phyloP scores from a whole-genome alignment of 2,329 filamentous ascomycete genomes.

The Curvularia eragrostidis region DNA sequence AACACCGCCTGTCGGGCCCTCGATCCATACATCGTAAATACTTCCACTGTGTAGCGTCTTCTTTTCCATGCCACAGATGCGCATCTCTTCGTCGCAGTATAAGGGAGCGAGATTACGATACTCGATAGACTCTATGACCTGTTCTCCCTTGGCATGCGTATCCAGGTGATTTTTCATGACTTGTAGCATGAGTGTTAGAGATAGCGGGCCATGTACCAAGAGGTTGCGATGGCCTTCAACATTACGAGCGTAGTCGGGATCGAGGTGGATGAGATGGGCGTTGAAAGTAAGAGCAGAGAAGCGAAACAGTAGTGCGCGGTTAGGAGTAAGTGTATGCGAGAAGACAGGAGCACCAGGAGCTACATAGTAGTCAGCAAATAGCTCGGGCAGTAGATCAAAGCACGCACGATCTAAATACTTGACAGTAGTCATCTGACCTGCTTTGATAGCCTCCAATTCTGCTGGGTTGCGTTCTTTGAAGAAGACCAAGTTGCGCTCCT shows the following conservation, averaged over 20 bases:
- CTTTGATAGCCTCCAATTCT: constrained; percentile 42
- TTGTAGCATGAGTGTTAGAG: constrained; percentile 76
- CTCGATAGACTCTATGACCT: constrained; percentile 64
- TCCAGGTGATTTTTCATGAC: constrained; percentile 57
- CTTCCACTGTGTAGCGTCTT: constrained; percentile 26
- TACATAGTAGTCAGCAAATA: constrained; percentile 35
- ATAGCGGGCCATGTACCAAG: constrained; percentile 87
- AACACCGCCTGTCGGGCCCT: constrained; percentile 51
- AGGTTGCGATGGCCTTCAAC: constrained; percentile 77
- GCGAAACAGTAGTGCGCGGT: constrained; percentile 77
- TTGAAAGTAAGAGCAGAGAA: constrained; percentile 90
- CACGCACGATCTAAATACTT: constrained; percentile 50
- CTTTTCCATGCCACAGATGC: constrained; percentile 68
- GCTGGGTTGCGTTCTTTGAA: constrained; percentile 59
- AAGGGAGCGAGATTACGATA: constrained; percentile 86
- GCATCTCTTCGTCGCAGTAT: constrained; percentile 74
- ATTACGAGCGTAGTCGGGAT: constrained; percentile 70
- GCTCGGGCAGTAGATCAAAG: neutral
- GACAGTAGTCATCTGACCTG: constrained; percentile 32
- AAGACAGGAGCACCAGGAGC: constrained; percentile 62
- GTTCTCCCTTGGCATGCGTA: constrained; percentile 10
- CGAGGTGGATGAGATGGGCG: constrained; percentile 88
- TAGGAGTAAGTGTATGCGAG: constrained; percentile 68
- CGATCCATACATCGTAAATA: constrained; percentile 51
- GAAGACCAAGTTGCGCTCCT: constrained; percentile 69